Evolutionary conservation across 2,329 filamentous ascomycete genomes (phyloP).

Genomic region (Beauveria rudraprayagi): DNA sequence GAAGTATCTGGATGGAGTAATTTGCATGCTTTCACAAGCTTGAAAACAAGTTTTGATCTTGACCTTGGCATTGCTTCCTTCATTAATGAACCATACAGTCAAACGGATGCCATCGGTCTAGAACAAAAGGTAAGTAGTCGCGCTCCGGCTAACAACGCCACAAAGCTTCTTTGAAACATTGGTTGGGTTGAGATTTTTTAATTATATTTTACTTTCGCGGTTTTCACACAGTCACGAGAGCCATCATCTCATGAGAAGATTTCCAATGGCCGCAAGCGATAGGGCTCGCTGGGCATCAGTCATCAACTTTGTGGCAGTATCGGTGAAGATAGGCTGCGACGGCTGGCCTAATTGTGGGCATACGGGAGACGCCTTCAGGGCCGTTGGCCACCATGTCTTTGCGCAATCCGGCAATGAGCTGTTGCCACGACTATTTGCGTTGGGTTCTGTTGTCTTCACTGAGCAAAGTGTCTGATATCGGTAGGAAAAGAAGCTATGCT

Average conservation of each 20-base stretch:
- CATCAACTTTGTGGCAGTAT: background rate
- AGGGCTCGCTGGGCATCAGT: background rate
- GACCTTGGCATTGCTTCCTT: too few species aligned
- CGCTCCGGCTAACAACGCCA: background rate
- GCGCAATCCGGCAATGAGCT: background rate
- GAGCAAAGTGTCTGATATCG: background rate
- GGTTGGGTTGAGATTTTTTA: background rate
- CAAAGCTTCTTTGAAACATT: background rate
- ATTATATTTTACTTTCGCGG: background rate
- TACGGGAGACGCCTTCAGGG: background rate
- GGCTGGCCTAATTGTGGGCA: background rate
- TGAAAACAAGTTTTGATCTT: too few species aligned
- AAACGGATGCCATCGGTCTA: background rate
- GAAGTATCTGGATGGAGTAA: background rate
- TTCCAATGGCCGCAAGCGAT: background rate
- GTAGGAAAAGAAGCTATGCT: too few species aligned
- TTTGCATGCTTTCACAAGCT: too few species aligned
- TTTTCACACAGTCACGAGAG: background rate
- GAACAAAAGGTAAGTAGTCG: background rate
- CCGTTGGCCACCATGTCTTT: background rate
- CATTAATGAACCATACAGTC: too few species aligned
- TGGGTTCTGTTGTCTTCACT: background rate
- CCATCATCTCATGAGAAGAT: background rate
- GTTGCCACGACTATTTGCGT: background rate
- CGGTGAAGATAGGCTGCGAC: background rate